Percentiles rank a stretch among this genome's conserved stretches.
phyloP scores from a whole-genome alignment of 352 stramenopile species.

The Pythium graminicola region DNA sequence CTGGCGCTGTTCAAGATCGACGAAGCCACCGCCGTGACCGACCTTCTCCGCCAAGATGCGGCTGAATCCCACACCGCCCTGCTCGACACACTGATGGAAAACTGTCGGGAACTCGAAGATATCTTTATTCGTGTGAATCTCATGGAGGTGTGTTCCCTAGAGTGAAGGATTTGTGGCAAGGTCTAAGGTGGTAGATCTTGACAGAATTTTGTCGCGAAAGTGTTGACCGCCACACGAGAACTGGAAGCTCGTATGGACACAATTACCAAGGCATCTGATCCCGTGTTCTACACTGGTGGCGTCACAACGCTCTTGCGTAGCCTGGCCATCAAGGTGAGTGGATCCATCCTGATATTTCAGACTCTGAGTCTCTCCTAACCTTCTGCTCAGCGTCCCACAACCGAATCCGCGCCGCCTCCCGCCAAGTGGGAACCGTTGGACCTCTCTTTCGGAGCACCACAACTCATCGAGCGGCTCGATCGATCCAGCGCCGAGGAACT shows the following conservation, averaged over 20 bases:
- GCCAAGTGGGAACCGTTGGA: slow-evolving; percentile 58
- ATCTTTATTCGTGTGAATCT: slow-evolving; percentile 72
- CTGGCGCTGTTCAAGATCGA: slow-evolving; percentile 81
- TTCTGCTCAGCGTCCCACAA: slow-evolving; percentile 27
- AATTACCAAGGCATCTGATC: slow-evolving; percentile 38
- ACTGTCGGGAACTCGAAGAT: slow-evolving; percentile 70
- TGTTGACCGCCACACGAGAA: slow-evolving; percentile 48
- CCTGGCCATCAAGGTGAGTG: slow-evolving; percentile 59
- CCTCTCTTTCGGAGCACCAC: slow-evolving; percentile 46
- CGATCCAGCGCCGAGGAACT: slow-evolving; percentile 47
- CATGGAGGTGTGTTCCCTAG: slow-evolving; percentile 71
- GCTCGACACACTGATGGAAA: slow-evolving; percentile 48
- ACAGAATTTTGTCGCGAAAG: slow-evolving; percentile 45
- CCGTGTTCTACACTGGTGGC: slow-evolving; percentile 52
- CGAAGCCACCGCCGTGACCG: slow-evolving; percentile 47
- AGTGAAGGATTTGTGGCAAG: too few relatives aligned
- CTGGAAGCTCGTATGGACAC: slow-evolving; percentile 60
- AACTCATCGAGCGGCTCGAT: slow-evolving; percentile 48
- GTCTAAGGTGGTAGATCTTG: not conserved
- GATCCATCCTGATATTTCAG: not conserved
- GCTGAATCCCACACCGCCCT: slow-evolving; percentile 41
- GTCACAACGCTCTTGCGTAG: slow-evolving; percentile 59
- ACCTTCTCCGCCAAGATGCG: slow-evolving; percentile 45
- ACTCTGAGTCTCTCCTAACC: too few relatives aligned
- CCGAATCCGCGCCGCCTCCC: slow-evolving; percentile 19